Evolutionary conservation across 2,329 filamentous ascomycete species (phyloP).

Genomic region (Dissoconium aciculare): DNA sequence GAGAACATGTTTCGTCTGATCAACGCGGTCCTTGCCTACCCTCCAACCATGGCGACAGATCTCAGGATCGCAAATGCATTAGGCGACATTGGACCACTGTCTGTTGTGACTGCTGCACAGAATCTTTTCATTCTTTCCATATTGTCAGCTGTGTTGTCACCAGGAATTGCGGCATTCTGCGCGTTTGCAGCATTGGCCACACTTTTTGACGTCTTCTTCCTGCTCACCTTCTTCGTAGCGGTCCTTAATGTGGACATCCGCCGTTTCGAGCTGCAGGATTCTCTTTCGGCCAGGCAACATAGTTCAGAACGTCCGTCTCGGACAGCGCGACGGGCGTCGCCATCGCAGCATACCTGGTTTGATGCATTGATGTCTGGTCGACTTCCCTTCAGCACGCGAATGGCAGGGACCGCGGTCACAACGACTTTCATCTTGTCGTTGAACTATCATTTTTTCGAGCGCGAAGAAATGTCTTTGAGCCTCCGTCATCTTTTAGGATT

Average conservation of each 20-base stretch:
- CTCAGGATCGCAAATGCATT: conserved; percentile 58
- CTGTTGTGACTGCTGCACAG: conserved; percentile 51
- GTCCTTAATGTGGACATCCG: conserved; percentile 68
- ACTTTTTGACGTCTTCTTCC: conserved; percentile 61
- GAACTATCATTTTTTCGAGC: conserved; percentile 64
- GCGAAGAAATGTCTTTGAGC: conserved; percentile 28
- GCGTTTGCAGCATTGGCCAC: conserved; percentile 61
- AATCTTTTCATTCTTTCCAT: conserved; percentile 52
- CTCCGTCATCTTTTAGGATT: conserved; percentile 20
- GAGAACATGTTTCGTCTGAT: conserved; percentile 63
- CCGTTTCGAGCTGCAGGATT: conserved; percentile 60
- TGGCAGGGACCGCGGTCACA: conserved; percentile 60
- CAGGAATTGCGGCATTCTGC: conserved; percentile 61
- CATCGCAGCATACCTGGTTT: conserved; percentile 39
- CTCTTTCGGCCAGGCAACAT: conserved; percentile 35
- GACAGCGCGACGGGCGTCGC: conserved; percentile 12
- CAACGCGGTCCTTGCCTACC: conserved; percentile 60
- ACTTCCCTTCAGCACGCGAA: conserved; percentile 53
- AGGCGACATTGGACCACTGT: conserved; percentile 56
- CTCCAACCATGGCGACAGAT: conserved; percentile 52
- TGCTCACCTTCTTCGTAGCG: conserved; percentile 65
- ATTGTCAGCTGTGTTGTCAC: conserved; percentile 52
- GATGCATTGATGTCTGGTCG: conserved; percentile 49
- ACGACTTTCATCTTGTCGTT: conserved; percentile 57
- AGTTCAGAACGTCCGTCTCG: conserved; percentile 11